Base-by-base conservation (phyloP, 2,329 filamentous ascomycete genomes). In the Talaromyces sp. region DNA sequence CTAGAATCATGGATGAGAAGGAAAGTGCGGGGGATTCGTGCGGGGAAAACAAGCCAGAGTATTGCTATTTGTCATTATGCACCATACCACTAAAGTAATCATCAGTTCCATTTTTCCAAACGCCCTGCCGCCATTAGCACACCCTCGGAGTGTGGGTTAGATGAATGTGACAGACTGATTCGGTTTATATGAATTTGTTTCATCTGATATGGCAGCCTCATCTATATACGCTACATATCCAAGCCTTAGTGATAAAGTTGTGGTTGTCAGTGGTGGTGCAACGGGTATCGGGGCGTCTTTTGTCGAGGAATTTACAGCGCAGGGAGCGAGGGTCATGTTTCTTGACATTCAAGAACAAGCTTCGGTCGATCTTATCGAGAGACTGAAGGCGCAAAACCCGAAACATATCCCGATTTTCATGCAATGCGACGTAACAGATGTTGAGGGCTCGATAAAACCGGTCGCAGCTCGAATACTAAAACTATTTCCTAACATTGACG, bases 201-300 rank as follows among this genome's bases (percentile, higher is more conserved):
- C 43, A 19, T 56, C n/a, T 1, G 50, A 19, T 14, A 41, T 59
- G 56, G 19, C 56, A 22, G 24, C 52, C 8, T 9, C 48, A 19
- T 62, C 48, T 3, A 43, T 31, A 37, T 64, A 62, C 27, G 69
- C 70, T 14, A 68, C 68, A 22, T 71, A 71, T 7, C 69, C 70
- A 11, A 70, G 69, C 65, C 65, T 72, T 6, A 48, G 48, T 27
- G 67, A 64, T 63, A 69, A 68, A 39, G 76, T 71, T 2, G 78
- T 83, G 3, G 71, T 83, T 41, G 76, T 83, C 65, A 78, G 80
- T 0, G 82, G 82, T 41, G 82, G 79, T 2, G 81, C 81, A 37
- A 76, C 79, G 62, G 82, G 82, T 13, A 83, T 84, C 63, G 82
- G 82, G 19, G 69, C 69, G 8, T 68, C 41, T 1, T 75, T 77